phyloP scores from a whole-genome alignment of 78 protist genomes.

The Isochrysis galbana region DNA sequence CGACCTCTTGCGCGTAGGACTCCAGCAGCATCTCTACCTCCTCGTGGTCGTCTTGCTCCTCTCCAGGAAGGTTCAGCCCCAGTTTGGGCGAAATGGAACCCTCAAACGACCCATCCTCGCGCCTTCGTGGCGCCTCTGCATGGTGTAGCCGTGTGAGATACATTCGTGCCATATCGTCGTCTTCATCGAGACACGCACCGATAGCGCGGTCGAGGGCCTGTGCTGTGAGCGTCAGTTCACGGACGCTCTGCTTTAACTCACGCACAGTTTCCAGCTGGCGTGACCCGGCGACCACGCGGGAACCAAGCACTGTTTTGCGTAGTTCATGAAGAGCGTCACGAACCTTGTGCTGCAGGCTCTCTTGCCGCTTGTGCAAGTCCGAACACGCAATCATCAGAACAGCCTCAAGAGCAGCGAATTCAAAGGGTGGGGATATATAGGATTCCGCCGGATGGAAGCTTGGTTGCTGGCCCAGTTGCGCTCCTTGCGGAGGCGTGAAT shows the following conservation, averaged over 20 bases:
- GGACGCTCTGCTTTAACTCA: not conserved
- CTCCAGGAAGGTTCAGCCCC: too few relatives aligned
- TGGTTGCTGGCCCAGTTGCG: too few relatives aligned
- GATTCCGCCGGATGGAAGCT: too few relatives aligned
- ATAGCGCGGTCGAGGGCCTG: not conserved
- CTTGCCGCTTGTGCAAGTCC: not conserved
- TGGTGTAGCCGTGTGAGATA: not conserved
- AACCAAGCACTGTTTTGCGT: not conserved
- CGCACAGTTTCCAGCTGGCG: not conserved
- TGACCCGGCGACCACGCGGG: not conserved
- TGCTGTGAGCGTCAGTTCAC: not conserved
- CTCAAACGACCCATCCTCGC: too few relatives aligned
- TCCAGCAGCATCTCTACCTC: constrained; percentile 16
- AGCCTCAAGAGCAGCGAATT: not conserved
- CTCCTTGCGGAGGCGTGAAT: too few relatives aligned
- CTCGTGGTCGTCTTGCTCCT: constrained; percentile 5
- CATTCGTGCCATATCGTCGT: not conserved
- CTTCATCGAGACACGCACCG: not conserved
- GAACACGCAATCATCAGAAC: not conserved
- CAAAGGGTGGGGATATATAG: not conserved
- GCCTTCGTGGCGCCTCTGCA: too few relatives aligned
- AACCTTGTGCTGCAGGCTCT: not conserved
- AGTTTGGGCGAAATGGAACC: too few relatives aligned
- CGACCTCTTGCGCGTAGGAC: constrained; percentile 3
- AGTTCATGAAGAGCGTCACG: not conserved